Evolutionary conservation across 2,329 filamentous ascomycete species (phyloP).

Genomic region (Chrysoporthe cubensis): DNA sequence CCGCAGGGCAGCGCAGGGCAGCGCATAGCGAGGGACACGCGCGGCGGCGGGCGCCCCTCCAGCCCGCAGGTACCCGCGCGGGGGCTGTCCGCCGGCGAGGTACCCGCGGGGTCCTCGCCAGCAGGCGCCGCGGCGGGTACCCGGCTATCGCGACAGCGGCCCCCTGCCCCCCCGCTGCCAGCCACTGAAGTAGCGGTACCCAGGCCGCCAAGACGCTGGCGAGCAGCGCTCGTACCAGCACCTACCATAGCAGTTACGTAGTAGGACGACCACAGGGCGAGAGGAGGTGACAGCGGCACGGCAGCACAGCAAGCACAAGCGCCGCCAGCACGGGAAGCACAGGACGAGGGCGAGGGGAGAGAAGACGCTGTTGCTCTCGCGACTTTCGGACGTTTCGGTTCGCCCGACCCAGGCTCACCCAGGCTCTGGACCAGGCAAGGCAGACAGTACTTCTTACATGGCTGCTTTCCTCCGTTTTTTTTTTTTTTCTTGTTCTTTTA

Average conservation of each 20-base stretch:
- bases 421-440: too few relatives aligned
- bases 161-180: background rate
- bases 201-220: background rate
- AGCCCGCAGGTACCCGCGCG: too few relatives aligned
- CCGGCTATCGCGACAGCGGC: too few relatives aligned
- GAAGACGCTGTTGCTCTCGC: slow-evolving; percentile 18
- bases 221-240: too few relatives aligned
- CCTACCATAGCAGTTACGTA: background rate
- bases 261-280: too few relatives aligned
- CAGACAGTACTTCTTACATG: background rate
- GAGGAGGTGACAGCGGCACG: background rate
- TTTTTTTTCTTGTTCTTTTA: background rate
- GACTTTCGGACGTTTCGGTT: slow-evolving; percentile 28
- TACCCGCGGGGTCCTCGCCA: background rate
- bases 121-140: background rate
- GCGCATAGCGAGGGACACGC: too few relatives aligned
- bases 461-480: background rate
- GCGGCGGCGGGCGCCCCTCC: too few relatives aligned
- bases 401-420: slow-evolving; percentile 16
- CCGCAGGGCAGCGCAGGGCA: too few relatives aligned
- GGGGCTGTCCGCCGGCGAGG: background rate
- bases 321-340: background rate
- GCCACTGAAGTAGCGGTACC: slow-evolving; percentile 6
- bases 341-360: background rate
- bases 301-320: background rate